Conservation (phyloP, 805 yeast species). For the Lachancea sp. region DNA sequence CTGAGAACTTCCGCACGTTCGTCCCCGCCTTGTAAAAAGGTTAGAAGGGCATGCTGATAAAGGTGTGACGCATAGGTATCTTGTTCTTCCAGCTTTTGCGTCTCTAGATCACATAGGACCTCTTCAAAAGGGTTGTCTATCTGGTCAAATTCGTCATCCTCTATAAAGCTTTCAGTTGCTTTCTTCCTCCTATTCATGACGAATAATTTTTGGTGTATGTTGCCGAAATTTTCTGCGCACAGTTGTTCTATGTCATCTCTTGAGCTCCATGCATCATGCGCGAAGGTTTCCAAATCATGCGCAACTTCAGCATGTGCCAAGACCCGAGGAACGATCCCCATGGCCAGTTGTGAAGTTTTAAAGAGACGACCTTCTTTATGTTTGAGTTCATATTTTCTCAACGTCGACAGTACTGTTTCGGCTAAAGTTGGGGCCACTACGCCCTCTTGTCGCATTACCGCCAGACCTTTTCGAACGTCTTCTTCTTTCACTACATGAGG, state of each 20-base stretch:
- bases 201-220: conserved; percentile 14
- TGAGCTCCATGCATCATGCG: neutral
- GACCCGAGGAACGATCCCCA: conserved; percentile 7
- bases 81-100: conserved; percentile 12
- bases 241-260: neutral
- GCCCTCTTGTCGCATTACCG: conserved; percentile 14
- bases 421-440: conserved; percentile 16
- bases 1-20: neutral
- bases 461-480: conserved; percentile 11
- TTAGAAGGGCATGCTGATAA: conserved; percentile 15
- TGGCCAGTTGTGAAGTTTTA: conserved; percentile 14
- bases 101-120: conserved; percentile 24
- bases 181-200: conserved; percentile 6
- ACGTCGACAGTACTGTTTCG: conserved; percentile 16
- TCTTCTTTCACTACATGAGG: conserved; percentile 22
- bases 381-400: conserved; percentile 22
- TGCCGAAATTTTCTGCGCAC: neutral
- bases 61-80: conserved; percentile 16
- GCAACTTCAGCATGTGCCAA: conserved; percentile 4
- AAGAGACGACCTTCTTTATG: conserved; percentile 24
- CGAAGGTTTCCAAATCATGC: conserved; percentile 2
- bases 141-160: conserved; percentile 16
- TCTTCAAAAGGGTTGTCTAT: conserved; percentile 24
- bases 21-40: conserved; percentile 2
- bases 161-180: conserved; percentile 8